These are phyloP conservation scores for Fusarium sp. DNA, from an alignment of 2,329 filamentous ascomycete genomes.

Conservation along the genomic window DNA sequence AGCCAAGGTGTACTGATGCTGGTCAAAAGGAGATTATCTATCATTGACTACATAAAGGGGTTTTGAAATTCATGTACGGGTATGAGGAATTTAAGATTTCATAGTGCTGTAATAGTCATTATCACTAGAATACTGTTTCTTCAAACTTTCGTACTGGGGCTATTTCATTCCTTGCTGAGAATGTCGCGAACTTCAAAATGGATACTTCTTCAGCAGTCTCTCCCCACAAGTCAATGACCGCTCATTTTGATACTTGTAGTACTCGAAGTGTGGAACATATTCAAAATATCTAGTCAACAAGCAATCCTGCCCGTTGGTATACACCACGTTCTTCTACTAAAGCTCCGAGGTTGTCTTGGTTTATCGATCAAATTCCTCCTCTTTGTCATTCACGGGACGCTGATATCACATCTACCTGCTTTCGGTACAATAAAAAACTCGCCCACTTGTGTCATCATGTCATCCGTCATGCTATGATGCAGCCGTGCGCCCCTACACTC, in stretches of 20 bases:
- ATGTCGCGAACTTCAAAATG: neutral
- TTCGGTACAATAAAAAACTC: conserved; percentile 3
- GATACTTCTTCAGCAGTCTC: neutral
- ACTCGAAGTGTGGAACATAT: neutral
- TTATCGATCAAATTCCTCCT: neutral
- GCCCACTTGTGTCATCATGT: neutral
- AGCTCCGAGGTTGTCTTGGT: neutral
- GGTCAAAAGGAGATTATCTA: neutral
- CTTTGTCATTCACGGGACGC: neutral
- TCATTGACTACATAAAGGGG: neutral
- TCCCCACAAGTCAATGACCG: neutral
- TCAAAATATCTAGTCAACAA: neutral
- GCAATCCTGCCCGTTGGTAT: neutral
- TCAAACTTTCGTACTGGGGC: neutral
- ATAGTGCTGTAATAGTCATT: too few species aligned
- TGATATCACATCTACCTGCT: neutral
- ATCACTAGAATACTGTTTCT: neutral
- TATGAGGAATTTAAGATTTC: neutral
- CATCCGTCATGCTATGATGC: neutral
- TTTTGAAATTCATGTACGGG: too few species aligned
- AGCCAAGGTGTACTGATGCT: neutral
- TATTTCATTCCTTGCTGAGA: neutral
- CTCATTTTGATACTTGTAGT: neutral
- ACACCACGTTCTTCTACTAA: neutral
- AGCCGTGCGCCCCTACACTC: neutral